A percentile compares a stretch with the other conserved stretches of the same genome.
Conservation (phyloP, 2,329 filamentous ascomycete species). For the Xylaria multiplex region DNA sequence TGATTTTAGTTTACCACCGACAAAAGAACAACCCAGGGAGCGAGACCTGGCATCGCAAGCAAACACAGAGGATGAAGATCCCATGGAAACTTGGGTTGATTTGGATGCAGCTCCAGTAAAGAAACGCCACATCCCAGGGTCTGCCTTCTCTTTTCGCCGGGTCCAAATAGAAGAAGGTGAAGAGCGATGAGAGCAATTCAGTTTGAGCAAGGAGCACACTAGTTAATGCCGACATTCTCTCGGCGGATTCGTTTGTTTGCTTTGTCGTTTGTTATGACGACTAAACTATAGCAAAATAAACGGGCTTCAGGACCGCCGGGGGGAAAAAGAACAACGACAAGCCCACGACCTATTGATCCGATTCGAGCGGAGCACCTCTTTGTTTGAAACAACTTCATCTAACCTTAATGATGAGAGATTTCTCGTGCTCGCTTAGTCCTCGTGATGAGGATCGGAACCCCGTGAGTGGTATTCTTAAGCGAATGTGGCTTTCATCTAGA, state of each 20-base stretch:
- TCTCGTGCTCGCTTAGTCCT: neutral
- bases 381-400: neutral
- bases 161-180: neutral
- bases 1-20: neutral
- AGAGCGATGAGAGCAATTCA: neutral
- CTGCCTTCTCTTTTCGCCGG: conserved; percentile 3
- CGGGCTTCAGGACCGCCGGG: neutral
- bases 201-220: too few species aligned
- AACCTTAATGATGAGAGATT: neutral
- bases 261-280: conserved; percentile 9
- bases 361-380: conserved; percentile 1
- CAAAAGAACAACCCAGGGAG: neutral
- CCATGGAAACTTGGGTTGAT: neutral
- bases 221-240: too few species aligned
- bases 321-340: neutral
- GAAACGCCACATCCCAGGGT: conserved; percentile 25
- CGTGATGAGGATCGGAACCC: neutral
- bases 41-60: conserved; percentile 28
- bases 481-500: neutral
- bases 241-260: conserved; percentile 1
- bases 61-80: conserved; percentile 23
- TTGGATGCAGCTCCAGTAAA: conserved; percentile 2
- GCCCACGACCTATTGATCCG: conserved; percentile 4
- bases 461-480: neutral
- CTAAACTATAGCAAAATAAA: neutral